Evolutionary conservation across 2,329 filamentous ascomycete species (phyloP), one percentile per base, ranked within the genome.

Genomic region (Pyrenophora teres): DNA sequence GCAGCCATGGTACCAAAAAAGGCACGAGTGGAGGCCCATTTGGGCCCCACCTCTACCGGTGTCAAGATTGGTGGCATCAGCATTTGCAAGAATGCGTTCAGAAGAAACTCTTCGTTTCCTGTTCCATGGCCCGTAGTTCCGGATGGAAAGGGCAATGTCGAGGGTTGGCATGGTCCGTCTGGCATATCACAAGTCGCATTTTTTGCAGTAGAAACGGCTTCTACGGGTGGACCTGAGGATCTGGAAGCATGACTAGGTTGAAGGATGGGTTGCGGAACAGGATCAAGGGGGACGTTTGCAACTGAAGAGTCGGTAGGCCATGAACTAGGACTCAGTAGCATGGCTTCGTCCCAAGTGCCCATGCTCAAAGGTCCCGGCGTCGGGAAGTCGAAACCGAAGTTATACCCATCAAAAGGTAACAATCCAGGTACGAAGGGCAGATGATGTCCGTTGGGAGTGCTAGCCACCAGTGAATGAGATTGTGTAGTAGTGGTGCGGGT

Each of bases 61-160:
- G 78, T 77, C 3, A 83, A 73, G 23, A 83, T 82, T 0, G 80
- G 80, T 5, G 80, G 80, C n/a, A 78, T 77, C 13, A 79, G 75
- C 2, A 79, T 77, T 35, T 73, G 74, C 15, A 76, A 66, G 50
- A 82, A 82, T 46, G 80, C 80, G 37, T 80, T 76, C 53, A 82
- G 71, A 2, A 82, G 63, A 10, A 70, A 64, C 33, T 72, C 68
- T 40, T 75, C 71, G 35, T 75, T 72, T 5, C 59, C 58, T 1
- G 41, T 46, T 27, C 50, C 53, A 39, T 54, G 59, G 5, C 54
- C 33, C n/a, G 36, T 55, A 33, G 59, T 62, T 44, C 72, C 64
- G 52, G 63, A 36, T 23, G 65, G 70, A 36, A 69, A 69, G 2
- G 67, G 66, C 6, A 67, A 70, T 16, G 64, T 65, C 2, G 65